Evolutionary conservation across 768 basidiomycete genomes (phyloP).

Genomic region (Trametes meyenii): DNA sequence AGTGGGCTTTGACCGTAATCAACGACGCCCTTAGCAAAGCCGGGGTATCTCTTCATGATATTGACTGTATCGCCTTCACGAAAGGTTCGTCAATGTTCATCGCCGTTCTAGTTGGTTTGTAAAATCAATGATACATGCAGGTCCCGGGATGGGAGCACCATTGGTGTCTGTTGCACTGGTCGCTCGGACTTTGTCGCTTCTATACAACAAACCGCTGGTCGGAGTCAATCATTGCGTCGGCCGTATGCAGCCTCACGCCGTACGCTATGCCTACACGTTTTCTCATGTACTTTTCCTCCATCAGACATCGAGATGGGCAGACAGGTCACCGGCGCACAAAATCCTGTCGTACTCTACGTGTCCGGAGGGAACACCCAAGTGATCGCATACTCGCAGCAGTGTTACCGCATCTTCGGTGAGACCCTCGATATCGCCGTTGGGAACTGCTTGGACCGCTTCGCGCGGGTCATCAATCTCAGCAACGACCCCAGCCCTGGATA

Average conservation of each 20-base stretch:
- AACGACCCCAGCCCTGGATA: constrained; percentile 97
- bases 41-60: constrained; percentile 66
- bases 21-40: constrained; percentile 74
- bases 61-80: constrained; percentile 97
- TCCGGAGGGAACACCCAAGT: constrained; percentile 99
- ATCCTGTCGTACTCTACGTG: constrained; percentile 96
- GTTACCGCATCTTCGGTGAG: constrained; percentile 98
- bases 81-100: constrained; percentile 63
- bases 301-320: constrained; percentile 99
- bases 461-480: constrained; percentile 88
- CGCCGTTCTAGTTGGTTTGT: no score
- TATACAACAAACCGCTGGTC: constrained; percentile 89
- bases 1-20: constrained; percentile 88
- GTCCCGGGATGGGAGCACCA: constrained; percentile 99
- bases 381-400: constrained; percentile 96
- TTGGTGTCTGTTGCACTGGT: constrained; percentile 93
- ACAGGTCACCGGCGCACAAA: constrained; percentile 89
- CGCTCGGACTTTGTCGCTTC: constrained; percentile 84
- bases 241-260: constrained; percentile 58
- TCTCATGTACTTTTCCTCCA: not conserved
- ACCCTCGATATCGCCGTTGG: constrained; percentile 99
- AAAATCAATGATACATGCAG: constrained; percentile 42
- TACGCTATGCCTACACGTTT: no score
- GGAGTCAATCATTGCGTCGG: constrained; percentile 99
- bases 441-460: constrained; percentile 97